phyloP scores from a whole-genome alignment of 106 monocot genomes.

The Agapanthus africanus region DNA sequence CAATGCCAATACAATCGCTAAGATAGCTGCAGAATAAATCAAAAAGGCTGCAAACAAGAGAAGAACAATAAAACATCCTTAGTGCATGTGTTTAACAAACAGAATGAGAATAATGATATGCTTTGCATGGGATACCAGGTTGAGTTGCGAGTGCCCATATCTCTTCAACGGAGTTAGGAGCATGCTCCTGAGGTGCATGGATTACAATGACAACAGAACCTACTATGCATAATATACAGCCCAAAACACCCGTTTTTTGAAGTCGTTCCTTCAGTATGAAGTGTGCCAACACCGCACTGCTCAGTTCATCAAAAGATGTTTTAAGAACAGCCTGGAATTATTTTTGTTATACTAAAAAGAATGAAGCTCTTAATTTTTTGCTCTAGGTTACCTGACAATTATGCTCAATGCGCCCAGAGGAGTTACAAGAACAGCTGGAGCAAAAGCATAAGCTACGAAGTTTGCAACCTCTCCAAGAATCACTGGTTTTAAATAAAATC shows the following conservation, averaged over 20 bases:
- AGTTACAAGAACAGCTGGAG: constrained; percentile 83
- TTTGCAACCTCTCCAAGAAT: constrained; percentile 84
- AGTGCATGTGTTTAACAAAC: background rate
- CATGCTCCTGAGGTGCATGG: constrained; percentile 75
- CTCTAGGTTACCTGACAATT: constrained; percentile 61
- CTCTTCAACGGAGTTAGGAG: constrained; percentile 66
- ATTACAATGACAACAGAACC: constrained; percentile 85
- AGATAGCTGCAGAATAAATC: constrained; percentile 53
- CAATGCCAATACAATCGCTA: constrained; percentile 60
- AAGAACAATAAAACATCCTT: constrained; percentile 6
- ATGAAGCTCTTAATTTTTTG: background rate
- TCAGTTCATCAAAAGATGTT: background rate
- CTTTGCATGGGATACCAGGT: constrained; percentile 39
- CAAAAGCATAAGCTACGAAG: constrained; percentile 88
- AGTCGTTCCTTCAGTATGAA: constrained; percentile 61
- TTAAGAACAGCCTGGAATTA: background rate
- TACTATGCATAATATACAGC: constrained; percentile 76
- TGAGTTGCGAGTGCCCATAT: constrained; percentile 87
- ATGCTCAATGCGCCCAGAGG: constrained; percentile 93
- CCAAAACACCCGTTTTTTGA: constrained; percentile 78
- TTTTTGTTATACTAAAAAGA: background rate
- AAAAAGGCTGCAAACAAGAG: constrained; percentile 58
- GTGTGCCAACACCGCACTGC: constrained; percentile 64
- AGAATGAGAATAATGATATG: background rate
- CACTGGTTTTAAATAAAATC: constrained; percentile 37